Evolutionary conservation across 2,329 filamentous ascomycete genomes (phyloP).

Genomic region (Dendrostoma leiphaemia): DNA sequence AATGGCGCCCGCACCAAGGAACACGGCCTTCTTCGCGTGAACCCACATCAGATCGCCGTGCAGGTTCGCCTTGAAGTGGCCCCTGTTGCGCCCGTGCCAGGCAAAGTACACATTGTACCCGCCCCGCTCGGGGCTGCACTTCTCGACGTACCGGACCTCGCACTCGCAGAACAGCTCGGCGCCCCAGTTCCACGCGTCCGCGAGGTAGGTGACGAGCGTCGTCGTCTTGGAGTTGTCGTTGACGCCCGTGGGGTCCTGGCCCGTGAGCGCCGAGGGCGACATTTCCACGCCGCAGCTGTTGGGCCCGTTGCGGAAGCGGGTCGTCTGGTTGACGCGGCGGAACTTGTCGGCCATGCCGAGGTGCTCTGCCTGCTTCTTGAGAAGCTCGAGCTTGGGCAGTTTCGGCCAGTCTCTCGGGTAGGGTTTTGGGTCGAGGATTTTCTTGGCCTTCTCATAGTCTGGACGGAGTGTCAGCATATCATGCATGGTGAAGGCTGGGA

Average conservation of each 20-base stretch:
- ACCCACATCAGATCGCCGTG: constrained; percentile 66
- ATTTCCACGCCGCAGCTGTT: constrained; percentile 66
- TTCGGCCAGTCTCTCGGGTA: constrained; percentile 59
- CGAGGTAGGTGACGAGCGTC: constrained; percentile 64
- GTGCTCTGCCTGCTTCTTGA: constrained; percentile 54
- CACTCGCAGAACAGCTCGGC: constrained; percentile 70
- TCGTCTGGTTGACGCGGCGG: constrained; percentile 58
- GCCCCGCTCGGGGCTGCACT: constrained; percentile 41
- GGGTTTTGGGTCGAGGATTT: constrained; percentile 55
- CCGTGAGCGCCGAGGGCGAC: constrained; percentile 56
- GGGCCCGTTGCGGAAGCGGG: constrained; percentile 57
- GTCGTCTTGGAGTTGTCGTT: constrained; percentile 69
- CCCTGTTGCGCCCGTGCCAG: constrained; percentile 60
- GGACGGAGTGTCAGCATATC: neutral
- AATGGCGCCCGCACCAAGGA: constrained; percentile 63
- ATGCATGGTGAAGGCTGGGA: neutral
- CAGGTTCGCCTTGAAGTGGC: constrained; percentile 51
- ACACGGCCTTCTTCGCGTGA: constrained; percentile 61
- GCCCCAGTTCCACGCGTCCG: constrained; percentile 71
- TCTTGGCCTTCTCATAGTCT: constrained; percentile 57
- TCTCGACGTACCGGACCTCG: constrained; percentile 62
- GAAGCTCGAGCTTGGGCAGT: constrained; percentile 55
- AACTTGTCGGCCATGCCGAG: constrained; percentile 53
- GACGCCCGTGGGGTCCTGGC: constrained; percentile 61
- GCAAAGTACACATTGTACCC: constrained; percentile 65